These are phyloP conservation scores for Apiospora malaysiana DNA, from an alignment of 2,329 filamentous ascomycete species.

Conservation along the genomic window DNA sequence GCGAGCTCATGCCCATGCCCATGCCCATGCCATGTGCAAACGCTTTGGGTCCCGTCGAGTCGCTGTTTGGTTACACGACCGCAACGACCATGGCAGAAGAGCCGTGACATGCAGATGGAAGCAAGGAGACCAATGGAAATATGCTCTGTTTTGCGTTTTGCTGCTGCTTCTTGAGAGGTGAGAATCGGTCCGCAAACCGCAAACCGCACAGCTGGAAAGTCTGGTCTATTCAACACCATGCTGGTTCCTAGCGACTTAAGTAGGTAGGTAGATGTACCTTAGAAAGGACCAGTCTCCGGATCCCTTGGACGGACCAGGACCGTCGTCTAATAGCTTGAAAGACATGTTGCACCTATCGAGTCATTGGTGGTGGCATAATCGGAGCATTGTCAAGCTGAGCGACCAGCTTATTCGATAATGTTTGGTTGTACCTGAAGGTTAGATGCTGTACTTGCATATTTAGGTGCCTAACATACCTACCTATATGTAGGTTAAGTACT, in stretches of 20 bases:
- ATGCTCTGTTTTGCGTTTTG: neutral
- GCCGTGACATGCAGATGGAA: conserved; percentile 11
- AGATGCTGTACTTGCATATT: too few species aligned
- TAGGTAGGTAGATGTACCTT: too few species aligned
- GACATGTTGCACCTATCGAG: neutral
- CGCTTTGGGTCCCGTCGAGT: neutral
- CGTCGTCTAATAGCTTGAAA: neutral
- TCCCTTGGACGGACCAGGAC: neutral
- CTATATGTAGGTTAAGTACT: too few species aligned
- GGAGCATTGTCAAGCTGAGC: neutral
- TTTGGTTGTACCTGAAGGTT: too few species aligned
- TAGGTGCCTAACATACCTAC: too few species aligned
- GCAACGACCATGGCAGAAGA: neutral
- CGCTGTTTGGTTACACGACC: conserved; percentile 1
- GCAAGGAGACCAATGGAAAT: neutral
- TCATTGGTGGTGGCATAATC: neutral
- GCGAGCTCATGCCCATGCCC: too few species aligned
- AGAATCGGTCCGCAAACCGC: neutral
- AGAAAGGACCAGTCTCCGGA: neutral
- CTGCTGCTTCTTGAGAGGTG: neutral
- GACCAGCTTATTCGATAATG: neutral
- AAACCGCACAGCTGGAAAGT: too few species aligned
- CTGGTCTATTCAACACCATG: neutral
- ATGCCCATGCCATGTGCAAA: neutral
- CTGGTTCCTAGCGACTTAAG: neutral